A percentile compares a stretch with the other conserved stretches of the same genome.
phyloP scores from a whole-genome alignment of 305 asterid species.

The Fraxinus paxiana region DNA sequence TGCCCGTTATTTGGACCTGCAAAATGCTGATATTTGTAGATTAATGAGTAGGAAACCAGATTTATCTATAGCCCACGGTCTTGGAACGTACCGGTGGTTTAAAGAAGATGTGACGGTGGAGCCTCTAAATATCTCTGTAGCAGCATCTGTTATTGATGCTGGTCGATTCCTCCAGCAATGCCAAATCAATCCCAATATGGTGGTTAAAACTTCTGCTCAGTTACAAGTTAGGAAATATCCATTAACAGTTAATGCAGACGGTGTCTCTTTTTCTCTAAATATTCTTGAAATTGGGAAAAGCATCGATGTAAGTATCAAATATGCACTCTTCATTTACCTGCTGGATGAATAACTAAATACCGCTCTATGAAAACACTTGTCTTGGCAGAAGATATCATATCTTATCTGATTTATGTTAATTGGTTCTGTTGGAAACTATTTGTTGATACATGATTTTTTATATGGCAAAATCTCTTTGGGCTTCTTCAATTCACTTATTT shows the following conservation, averaged over 20 bases:
- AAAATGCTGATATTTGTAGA: constrained; percentile 47
- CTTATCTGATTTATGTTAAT: background rate
- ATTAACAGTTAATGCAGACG: constrained; percentile 47
- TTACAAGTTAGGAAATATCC: constrained; percentile 49
- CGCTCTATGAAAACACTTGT: background rate
- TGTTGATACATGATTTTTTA: background rate
- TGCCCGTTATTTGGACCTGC: constrained; percentile 67
- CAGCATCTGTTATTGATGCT: constrained; percentile 65
- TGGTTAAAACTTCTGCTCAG: constrained; percentile 42
- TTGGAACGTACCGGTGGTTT: constrained; percentile 92
- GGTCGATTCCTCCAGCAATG: constrained; percentile 56
- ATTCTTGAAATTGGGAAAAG: constrained; percentile 66
- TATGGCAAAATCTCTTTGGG: background rate
- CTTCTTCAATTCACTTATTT: background rate
- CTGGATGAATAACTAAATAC: background rate
- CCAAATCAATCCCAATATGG: constrained; percentile 47
- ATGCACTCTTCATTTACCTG: background rate
- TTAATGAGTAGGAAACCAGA: constrained; percentile 46
- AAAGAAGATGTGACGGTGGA: constrained; percentile 57
- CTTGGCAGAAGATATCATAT: background rate
- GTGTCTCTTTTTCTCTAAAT: constrained; percentile 50
- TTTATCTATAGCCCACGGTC: constrained; percentile 65
- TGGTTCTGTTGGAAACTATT: background rate
- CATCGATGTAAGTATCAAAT: constrained; percentile 44
- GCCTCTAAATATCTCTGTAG: constrained; percentile 51